These are phyloP conservation scores for Russula dissimulans DNA, from an alignment of 768 basidiomycete genomes.

Conservation along the genomic window DNA sequence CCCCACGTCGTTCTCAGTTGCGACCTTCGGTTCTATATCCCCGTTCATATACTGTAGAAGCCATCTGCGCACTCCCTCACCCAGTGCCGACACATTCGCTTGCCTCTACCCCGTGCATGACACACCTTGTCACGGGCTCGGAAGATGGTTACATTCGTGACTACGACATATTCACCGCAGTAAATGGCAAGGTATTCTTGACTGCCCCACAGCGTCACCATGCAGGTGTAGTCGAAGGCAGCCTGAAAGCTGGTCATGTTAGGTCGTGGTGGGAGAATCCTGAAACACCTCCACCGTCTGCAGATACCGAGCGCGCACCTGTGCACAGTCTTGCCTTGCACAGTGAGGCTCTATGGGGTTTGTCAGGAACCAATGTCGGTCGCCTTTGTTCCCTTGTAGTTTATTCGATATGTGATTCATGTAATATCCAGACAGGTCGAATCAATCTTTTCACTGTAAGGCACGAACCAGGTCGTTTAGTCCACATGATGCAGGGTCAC, in stretches of 20 bases:
- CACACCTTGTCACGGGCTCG: conserved; percentile 82
- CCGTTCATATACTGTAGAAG: conserved; percentile 79
- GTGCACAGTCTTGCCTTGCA: conserved; percentile 91
- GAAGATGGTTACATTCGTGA: conserved; percentile 90
- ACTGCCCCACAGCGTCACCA: conserved; percentile 85
- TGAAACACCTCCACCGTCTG: not conserved
- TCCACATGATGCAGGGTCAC: conserved; percentile 68
- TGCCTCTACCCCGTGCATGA: conserved; percentile 77
- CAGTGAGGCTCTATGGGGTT: conserved; percentile 85
- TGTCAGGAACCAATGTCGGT: conserved; percentile 77
- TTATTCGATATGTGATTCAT: conserved; percentile 6
- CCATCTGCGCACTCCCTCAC: conserved; percentile 85
- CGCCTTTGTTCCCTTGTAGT: conserved; percentile 24
- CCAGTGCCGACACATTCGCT: conserved; percentile 84
- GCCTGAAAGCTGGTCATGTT: conserved; percentile 81
- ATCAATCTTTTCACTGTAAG: conserved; percentile 91
- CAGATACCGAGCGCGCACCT: conserved; percentile 37
- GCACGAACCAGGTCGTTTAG: conserved; percentile 78
- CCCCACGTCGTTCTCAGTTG: conserved; percentile 41
- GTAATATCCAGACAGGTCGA: conserved; percentile 56
- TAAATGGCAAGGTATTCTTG: conserved; percentile 80
- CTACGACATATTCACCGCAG: conserved; percentile 84
- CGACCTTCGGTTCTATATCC: conserved; percentile 30
- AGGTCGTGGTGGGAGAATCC: conserved; percentile 91
- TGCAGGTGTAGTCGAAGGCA: conserved; percentile 84